Evolutionary conservation across 306 rosid species (phyloP), one percentile per base, ranked within the genome.

Genomic region (Castanospermum australe): DNA sequence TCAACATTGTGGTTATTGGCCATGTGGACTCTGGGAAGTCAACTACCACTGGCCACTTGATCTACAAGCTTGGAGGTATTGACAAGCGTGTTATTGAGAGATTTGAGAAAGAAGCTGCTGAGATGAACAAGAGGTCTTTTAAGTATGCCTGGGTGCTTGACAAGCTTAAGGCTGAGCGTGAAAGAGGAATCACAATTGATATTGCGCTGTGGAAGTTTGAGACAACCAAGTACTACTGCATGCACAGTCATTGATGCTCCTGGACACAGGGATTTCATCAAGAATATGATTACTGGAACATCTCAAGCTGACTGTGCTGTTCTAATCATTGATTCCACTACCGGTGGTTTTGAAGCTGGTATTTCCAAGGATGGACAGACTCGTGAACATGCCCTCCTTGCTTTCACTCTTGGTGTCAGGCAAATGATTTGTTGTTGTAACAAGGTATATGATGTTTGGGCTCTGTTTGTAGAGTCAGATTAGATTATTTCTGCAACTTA

Each of bases 71-170:
- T 45, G 92, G 92, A 17, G 92, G 92, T 1, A 89, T 89, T 14
- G 92, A 89, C 84, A 89, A 86, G 88, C 92, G 92, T 86, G 92
- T 89, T 28, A 89, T 89, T 33, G 92, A 89, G 71, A 82, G 90
- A 60, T 89, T 86, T 6, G 92, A 89, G 86, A 89, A 86, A 71
- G 92, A 89, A 76, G 92, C 92, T 65, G 83, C 89, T 25, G 92
- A 85, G 85, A 88, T 88, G 92, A 88, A 88, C 90, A 88, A 88
- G 86, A 51, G 92, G 10, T 89, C 92, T 1, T 89, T 89, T 84
- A 89, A 89, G 87, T 89, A 89, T 54, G 92, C 92, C 0, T 89
- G 92, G 92, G 90, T 89, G 71, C 83, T 89, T 41, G 92, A 89
- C 89, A 89, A 89, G 79, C 88, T 89, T 17, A 86, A 89, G 89